These are phyloP conservation scores for Berberis thunbergii DNA, from an alignment of 164 flowering plant species.

Conservation along the genomic window DNA sequence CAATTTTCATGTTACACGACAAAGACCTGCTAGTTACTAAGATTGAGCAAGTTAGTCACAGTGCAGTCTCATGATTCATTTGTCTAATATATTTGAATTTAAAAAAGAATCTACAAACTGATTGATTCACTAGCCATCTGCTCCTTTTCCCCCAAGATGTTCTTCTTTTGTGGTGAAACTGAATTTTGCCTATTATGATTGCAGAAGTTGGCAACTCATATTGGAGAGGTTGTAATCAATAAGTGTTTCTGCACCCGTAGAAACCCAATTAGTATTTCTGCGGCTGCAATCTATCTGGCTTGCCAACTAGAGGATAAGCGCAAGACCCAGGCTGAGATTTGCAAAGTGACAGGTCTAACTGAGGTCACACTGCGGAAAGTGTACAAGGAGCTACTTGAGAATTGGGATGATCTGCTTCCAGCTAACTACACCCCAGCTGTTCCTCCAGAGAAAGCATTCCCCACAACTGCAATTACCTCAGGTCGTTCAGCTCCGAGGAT, in stretches of 20 bases:
- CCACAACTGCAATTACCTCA: conserved; percentile 67
- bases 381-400: conserved; percentile 88
- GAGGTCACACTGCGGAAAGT: conserved; percentile 97
- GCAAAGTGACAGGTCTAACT: conserved; percentile 95
- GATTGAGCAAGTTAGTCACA: too few species aligned
- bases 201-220: conserved; percentile 96
- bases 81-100: too few species aligned
- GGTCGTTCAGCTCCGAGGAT: conserved; percentile 45
- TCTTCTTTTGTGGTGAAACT: neutral
- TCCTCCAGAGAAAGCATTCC: conserved; percentile 97
- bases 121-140: too few species aligned
- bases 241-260: conserved; percentile 98
- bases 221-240: conserved; percentile 97
- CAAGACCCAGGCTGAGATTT: conserved; percentile 97
- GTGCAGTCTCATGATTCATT: too few species aligned
- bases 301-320: conserved; percentile 94
- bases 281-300: conserved; percentile 94
- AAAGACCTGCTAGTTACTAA: too few species aligned
- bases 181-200: neutral
- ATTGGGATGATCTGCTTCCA: conserved; percentile 94
- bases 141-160: neutral
- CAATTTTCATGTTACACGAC: too few species aligned
- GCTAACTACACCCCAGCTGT: conserved; percentile 91
- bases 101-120: too few species aligned
- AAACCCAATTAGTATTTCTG: conserved; percentile 96